Evolutionary conservation across 129 eudicot species (phyloP), one percentile per base, ranked within the genome.

Genomic region (Ambrosia trifida): DNA sequence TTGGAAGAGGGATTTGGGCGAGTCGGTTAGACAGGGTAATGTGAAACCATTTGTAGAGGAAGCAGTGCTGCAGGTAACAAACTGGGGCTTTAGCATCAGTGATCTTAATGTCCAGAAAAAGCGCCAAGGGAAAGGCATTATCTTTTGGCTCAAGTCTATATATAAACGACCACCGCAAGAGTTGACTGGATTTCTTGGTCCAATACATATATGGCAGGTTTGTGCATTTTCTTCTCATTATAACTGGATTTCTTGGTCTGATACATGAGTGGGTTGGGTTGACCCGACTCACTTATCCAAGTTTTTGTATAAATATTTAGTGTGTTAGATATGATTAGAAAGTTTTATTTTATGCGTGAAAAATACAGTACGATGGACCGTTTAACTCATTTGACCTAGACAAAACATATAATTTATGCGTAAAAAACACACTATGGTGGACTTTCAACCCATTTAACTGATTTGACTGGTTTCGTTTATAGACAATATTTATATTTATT

Each of bases 141-240:
- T 85, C 16, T 68, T 16, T 60, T 87, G 96, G 98, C 85, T 89
- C 11, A 86, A 87, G 65, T 84, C 89, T 28, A 24, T 85, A 41
- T 92, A 76, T 52, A 75, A 67, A 72, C 78, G 72, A 36, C 73
- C 76, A 40, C 82, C 72, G 56, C 81, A 89, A 73, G 84, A 75
- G 53, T n/a, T 86, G 65, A 83, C 80, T 1, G 98, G 98, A 38
- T 89, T 89, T 74, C 85, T 92, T 79, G 98, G 98, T 46, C 95
- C 86, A n/a, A 87, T 89, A 67, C 98, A 92, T 78, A 83, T 89
- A 70, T 92, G 96, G 98, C 98, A 89, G 96, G 98, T 92, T n/a
- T n/a, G 85, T 84, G 46, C 20, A 46, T 40, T 74, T 67, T 74
- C 38, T 11, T 76, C 28, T 64, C 79, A 17, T 65, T 65, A 24